Conservation (phyloP, 768 basidiomycete species). For the Lyophyllum atratum region DNA sequence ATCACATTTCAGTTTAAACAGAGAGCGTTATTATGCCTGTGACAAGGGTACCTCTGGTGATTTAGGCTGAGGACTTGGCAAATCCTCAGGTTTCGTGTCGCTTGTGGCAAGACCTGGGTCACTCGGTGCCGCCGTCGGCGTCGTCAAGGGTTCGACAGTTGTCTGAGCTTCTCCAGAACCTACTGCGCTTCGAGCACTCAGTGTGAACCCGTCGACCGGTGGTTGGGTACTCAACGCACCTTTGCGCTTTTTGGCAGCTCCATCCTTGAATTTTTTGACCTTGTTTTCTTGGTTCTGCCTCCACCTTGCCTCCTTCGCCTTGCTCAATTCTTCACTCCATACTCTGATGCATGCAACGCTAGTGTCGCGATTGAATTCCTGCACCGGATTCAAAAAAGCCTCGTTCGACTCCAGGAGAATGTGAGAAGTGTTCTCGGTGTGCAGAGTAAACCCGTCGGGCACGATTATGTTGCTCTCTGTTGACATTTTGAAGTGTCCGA, state of each 20-base stretch:
- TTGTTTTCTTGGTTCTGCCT: conserved; percentile 51
- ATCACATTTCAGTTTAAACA: neutral
- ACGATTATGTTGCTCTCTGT: conserved; percentile 35
- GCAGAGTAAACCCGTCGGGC: conserved; percentile 76
- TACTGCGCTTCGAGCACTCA: conserved; percentile 6
- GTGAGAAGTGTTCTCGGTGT: conserved; percentile 79
- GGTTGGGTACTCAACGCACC: conserved; percentile 33
- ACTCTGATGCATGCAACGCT: conserved; percentile 88
- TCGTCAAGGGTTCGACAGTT: neutral
- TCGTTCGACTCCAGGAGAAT: conserved; percentile 82
- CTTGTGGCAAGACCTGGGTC: neutral
- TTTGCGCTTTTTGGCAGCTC: conserved; percentile 43
- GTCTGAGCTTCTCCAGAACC: conserved; percentile 5
- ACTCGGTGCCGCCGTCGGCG: neutral
- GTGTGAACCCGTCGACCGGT: neutral
- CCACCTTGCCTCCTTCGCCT: conserved; percentile 65
- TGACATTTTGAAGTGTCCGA: conserved; percentile 21
- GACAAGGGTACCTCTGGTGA: conserved; percentile 16
- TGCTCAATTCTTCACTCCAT: conserved; percentile 79
- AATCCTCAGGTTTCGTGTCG: neutral
- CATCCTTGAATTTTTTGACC: conserved; percentile 38
- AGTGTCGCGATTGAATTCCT: conserved; percentile 96
- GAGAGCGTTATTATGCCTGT: neutral
- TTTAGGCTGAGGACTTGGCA: conserved; percentile 5
- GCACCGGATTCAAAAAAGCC: conserved; percentile 95